Base-by-base conservation (phyloP, 108 stramenopile genomes). In the Skeletonema grethae region DNA sequence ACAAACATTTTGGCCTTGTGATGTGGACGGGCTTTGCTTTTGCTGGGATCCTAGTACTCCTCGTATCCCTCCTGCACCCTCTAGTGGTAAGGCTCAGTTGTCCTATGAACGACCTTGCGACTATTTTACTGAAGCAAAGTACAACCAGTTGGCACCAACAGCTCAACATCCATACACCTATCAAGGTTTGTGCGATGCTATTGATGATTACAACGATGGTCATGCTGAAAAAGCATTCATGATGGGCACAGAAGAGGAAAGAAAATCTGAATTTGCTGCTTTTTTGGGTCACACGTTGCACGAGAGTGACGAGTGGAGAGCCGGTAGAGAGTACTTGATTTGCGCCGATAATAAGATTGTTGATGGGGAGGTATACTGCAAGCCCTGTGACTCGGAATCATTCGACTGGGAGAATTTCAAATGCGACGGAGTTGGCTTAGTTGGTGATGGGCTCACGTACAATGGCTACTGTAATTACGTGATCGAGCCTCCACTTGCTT, bases 1-100 rank as follows among this genome's bases (percentile, higher is more conserved):
- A 24, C 79, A 80, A 65, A 80, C 79, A 15, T 80, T 60, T 35
- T 80, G 79, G 79, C 79, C 79, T 11, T 80, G 79, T 56, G 79
- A 80, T 41, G 72, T 73, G 22, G 79, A 80, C 30, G 79, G 79
- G 53, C 72, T 80, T 16, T 80, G 79, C 34, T 80, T 80, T 53
- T 80, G 79, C 62, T 80, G 79, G 79, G 72, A 80, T 38, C 79
- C 67, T 3, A 62, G 12, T 24, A 70, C 57, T 15, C 72, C 79
- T 65, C 63, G 79, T 34, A 69, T 73, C 35, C 79, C 79, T 32
- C 79, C 79, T 16, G 79, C 79, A 5, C 79, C 79, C 41, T 61
- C 62, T 11, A 72, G 70, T 38, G 79, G 79, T 34, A 59, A 67
- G 38, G 72, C 79, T 0, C 72, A 69, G 29, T 46, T 69, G 7